Conservation (phyloP, 2,329 filamentous ascomycete species). For the Aspergillus latus region DNA sequence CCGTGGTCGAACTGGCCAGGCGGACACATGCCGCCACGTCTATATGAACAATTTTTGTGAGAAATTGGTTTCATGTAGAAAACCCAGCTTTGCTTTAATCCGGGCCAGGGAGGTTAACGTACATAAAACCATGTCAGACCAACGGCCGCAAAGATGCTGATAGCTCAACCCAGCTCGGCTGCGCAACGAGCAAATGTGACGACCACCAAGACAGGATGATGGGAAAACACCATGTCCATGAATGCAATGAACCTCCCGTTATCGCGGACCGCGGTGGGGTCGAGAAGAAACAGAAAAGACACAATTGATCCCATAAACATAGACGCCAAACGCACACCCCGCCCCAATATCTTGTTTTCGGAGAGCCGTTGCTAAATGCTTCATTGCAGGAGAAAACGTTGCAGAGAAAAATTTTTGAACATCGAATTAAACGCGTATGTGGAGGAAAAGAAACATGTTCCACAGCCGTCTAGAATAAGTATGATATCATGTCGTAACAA, state of each 20-base stretch:
- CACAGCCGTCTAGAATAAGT: constrained; percentile 26
- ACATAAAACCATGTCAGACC: constrained; percentile 46
- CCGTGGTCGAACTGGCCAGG: constrained; percentile 23
- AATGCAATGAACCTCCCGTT: constrained; percentile 35
- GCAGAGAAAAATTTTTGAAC: constrained; percentile 25
- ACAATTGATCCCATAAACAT: constrained; percentile 23
- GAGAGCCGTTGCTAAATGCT: too few species aligned
- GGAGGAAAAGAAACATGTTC: constrained; percentile 26
- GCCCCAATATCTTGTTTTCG: constrained; percentile 28
- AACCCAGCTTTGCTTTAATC: constrained; percentile 39
- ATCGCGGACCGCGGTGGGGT: constrained; percentile 14
- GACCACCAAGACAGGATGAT: constrained; percentile 32
- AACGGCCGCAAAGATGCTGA: constrained; percentile 37
- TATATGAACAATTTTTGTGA: constrained; percentile 47
- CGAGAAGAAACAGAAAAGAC: constrained; percentile 19
- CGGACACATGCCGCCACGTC: constrained; percentile 36
- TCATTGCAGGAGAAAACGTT: constrained; percentile 3
- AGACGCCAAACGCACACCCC: constrained; percentile 38
- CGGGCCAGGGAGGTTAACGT: constrained; percentile 52
- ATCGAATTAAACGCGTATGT: constrained; percentile 24
- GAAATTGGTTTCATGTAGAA: constrained; percentile 48
- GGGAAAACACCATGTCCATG: constrained; percentile 36
- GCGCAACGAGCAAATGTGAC: constrained; percentile 35
- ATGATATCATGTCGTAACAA: constrained; percentile 37
- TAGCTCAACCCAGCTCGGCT: constrained; percentile 40